These are phyloP conservation scores for Gonapodya prolifera DNA, from an alignment of 192 early-diverging fungal species.

Conservation along the genomic window DNA sequence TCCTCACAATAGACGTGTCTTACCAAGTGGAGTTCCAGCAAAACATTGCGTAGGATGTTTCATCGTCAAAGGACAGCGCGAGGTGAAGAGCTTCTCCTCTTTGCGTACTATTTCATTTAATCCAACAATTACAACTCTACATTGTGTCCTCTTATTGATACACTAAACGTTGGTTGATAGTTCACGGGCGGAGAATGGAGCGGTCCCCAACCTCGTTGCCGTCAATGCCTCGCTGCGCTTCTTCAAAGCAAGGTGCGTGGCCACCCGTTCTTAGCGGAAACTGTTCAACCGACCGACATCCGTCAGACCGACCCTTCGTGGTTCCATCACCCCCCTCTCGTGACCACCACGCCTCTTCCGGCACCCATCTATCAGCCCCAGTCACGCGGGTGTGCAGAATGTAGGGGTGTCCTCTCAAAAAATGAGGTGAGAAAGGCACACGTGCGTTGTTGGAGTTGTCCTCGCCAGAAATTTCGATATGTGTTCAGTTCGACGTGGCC, in stretches of 20 bases:
- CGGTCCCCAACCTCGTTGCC: background rate
- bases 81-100: background rate
- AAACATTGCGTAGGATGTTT: background rate
- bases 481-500: no score
- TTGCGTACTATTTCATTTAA: background rate
- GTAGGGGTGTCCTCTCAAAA: background rate
- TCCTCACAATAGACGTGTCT: background rate
- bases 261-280: no score
- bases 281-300: no score
- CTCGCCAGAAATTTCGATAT: no score
- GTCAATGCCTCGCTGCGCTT: background rate
- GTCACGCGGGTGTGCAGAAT: background rate
- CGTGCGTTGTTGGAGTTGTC: no score
- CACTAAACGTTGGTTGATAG: no score
- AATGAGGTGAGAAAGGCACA: no score
- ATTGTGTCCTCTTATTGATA: no score
- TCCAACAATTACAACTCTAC: no score
- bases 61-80: background rate
- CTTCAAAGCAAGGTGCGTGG: no score
- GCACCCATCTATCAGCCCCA: background rate
- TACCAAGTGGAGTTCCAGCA: background rate
- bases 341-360: background rate
- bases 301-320: background rate
- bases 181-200: background rate
- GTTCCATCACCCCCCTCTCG: background rate